These are phyloP conservation scores for Ophiostoma piceae DNA, from an alignment of 2,329 filamentous ascomycete genomes.

Conservation along the genomic window DNA sequence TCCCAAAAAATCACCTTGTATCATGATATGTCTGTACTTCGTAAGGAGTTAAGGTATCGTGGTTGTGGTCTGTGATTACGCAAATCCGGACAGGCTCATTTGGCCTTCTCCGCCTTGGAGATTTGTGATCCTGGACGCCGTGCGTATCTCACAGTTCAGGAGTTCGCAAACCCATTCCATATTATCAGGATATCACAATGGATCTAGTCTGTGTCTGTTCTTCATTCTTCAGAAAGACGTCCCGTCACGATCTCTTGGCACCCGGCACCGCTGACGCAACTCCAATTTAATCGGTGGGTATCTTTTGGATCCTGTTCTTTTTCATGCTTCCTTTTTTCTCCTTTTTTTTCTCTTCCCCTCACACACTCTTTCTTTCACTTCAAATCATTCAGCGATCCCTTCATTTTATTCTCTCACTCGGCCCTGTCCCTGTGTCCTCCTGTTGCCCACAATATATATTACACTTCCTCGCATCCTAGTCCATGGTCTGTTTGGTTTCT, in stretches of 20 bases:
- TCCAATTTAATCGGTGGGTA: background rate
- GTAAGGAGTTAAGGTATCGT: too few species aligned
- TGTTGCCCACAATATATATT: slow-evolving; percentile 1
- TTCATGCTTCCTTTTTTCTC: background rate
- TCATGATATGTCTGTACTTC: background rate
- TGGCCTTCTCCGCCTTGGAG: too few species aligned
- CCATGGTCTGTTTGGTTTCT: background rate
- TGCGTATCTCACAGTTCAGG: background rate
- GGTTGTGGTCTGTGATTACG: too few species aligned
- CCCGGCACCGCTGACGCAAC: background rate
- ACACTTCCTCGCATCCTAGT: background rate
- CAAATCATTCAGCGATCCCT: background rate
- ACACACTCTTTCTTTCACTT: background rate
- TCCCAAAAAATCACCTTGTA: background rate
- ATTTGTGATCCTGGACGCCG: background rate
- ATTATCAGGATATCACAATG: background rate
- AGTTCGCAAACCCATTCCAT: background rate
- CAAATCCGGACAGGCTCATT: too few species aligned
- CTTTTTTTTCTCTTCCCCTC: background rate
- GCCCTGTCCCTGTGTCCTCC: background rate
- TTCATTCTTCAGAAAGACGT: background rate
- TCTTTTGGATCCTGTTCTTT: background rate
- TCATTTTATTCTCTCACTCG: background rate
- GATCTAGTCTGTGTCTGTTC: background rate
- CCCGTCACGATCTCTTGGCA: slow-evolving; percentile 5